phyloP scores from a whole-genome alignment of 495 filamentous ascomycete species.

The Hypoxylon subgilvum region DNA sequence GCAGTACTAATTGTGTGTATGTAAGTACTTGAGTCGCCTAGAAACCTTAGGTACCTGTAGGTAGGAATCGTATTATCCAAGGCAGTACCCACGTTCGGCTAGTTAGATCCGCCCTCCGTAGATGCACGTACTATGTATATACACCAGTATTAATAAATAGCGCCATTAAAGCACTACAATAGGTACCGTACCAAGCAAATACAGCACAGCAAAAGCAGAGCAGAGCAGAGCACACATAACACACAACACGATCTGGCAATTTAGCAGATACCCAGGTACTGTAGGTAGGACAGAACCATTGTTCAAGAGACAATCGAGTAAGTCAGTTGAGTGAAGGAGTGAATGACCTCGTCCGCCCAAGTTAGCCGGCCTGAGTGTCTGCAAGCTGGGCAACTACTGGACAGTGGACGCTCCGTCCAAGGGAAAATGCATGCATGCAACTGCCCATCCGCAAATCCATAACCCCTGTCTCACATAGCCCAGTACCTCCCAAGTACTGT shows the following conservation, averaged over 20 bases:
- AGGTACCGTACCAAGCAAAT: too few relatives aligned
- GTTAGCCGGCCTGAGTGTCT: constrained; percentile 9
- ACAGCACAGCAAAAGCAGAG: too few relatives aligned
- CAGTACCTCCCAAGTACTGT: constrained; percentile 24
- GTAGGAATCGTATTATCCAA: too few relatives aligned
- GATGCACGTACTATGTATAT: neutral
- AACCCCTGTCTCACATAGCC: constrained; percentile 46
- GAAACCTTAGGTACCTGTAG: too few relatives aligned
- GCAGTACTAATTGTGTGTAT: too few relatives aligned
- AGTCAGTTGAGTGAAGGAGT: neutral
- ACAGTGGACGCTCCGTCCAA: constrained; percentile 26
- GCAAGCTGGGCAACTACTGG: constrained; percentile 12
- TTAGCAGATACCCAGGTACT: neutral
- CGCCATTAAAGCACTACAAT: too few relatives aligned
- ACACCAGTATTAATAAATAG: too few relatives aligned
- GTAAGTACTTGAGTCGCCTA: too few relatives aligned
- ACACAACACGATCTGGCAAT: neutral
- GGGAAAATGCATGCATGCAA: constrained; percentile 37
- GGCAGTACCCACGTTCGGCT: neutral
- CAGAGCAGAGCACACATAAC: too few relatives aligned
- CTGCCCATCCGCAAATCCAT: constrained; percentile 54
- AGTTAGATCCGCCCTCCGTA: neutral
- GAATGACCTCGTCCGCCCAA: too few relatives aligned
- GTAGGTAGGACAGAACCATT: neutral
- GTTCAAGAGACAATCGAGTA: constrained; percentile 4